phyloP scores from a whole-genome alignment of 805 yeast species.

The Wickerhamiella cacticola region DNA sequence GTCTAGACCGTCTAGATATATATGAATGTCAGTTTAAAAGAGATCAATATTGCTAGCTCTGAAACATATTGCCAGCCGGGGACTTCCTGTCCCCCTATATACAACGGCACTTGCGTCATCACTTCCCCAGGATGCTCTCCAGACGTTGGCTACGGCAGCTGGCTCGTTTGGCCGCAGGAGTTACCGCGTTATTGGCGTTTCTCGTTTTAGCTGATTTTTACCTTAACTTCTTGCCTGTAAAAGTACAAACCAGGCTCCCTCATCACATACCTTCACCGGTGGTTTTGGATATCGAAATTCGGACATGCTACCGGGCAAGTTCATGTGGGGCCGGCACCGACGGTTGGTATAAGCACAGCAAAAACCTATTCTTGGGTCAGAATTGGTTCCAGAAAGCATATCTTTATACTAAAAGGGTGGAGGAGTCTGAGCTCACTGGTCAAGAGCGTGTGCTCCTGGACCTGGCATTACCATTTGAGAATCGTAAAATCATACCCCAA shows the following conservation, averaged over 20 bases:
- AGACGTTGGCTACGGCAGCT: conserved; percentile 9
- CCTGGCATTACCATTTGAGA: conserved; percentile 22
- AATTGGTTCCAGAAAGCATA: conserved; percentile 36
- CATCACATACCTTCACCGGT: conserved; percentile 34
- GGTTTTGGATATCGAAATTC: conserved; percentile 34
- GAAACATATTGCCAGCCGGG: too few relatives aligned
- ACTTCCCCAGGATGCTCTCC: conserved; percentile 8
- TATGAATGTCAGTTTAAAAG: too few relatives aligned
- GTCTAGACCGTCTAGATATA: too few relatives aligned
- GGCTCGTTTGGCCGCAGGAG: not conserved
- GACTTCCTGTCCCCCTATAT: too few relatives aligned
- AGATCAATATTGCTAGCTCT: too few relatives aligned
- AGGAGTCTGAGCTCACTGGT: conserved; percentile 27
- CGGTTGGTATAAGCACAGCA: conserved; percentile 36
- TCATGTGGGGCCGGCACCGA: conserved; percentile 22
- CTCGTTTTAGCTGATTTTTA: conserved; percentile 27
- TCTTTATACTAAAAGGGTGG: conserved; percentile 27
- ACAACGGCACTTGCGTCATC: not conserved
- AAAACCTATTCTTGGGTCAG: conserved; percentile 37
- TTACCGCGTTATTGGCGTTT: not conserved
- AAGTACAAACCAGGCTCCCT: conserved; percentile 31
- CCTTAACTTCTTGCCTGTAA: conserved; percentile 29
- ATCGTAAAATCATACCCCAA: conserved; percentile 26
- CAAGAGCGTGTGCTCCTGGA: conserved; percentile 26
- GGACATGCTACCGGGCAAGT: conserved; percentile 25